A percentile compares a stretch with the other conserved stretches of the same genome.
These are phyloP conservation scores for Mallotus nudiflorus DNA, from an alignment of 345 rosid genomes.

Conservation along the genomic window DNA sequence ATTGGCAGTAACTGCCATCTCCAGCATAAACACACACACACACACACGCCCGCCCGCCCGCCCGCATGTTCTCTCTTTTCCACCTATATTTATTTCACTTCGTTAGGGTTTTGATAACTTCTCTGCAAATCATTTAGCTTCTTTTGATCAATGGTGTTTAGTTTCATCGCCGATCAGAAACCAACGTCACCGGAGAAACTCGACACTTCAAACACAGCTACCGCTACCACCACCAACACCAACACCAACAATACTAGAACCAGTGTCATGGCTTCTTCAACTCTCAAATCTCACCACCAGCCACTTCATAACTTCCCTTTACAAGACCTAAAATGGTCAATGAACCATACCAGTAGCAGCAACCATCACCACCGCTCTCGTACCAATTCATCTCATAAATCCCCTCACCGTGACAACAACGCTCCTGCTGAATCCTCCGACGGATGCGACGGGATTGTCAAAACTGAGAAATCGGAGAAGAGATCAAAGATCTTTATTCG, in stretches of 20 bases:
- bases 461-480: constrained; percentile 22
- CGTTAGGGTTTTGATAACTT: not conserved
- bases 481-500: constrained; percentile 56
- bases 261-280: constrained; percentile 38
- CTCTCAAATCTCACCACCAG: constrained; percentile 45
- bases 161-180: not conserved
- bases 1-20: constrained; percentile 1
- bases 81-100: not conserved
- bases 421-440: constrained; percentile 32
- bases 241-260: not conserved
- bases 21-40: not conserved
- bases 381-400: constrained; percentile 26
- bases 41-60: not conserved
- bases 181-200: not conserved
- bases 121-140: not conserved
- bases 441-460: not conserved
- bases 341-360: constrained; percentile 39
- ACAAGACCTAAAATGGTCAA: constrained; percentile 59
- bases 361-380: constrained; percentile 50
- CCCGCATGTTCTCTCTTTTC: not conserved
- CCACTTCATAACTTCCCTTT: constrained; percentile 72
- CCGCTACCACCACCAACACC: not conserved
- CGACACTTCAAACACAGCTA: not conserved
- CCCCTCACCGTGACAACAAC: constrained; percentile 16
- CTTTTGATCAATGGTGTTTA: constrained; percentile 18